Conservation (phyloP, 331 rosid genomes). For the Rosa hybrid region DNA sequence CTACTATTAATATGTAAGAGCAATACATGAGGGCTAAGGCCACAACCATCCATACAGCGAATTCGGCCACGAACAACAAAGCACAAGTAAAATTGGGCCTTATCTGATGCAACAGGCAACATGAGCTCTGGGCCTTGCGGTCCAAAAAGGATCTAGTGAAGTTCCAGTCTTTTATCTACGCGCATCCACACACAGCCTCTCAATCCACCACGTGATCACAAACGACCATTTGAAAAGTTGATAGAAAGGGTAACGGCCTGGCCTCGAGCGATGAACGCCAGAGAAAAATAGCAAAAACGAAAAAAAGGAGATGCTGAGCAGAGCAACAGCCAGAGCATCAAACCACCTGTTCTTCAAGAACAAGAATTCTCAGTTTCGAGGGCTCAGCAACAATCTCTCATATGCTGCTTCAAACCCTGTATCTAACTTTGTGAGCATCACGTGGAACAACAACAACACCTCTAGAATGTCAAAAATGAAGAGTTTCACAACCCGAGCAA, state of each 20-base stretch:
- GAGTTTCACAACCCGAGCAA: slow-evolving; percentile 56
- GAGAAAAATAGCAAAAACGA: neutral
- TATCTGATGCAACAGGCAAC: neutral
- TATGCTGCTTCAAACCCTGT: slow-evolving; percentile 24
- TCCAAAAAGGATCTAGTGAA: neutral
- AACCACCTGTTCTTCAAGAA: slow-evolving; percentile 27
- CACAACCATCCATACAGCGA: too few relatives aligned
- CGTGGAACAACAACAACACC: slow-evolving; percentile 33
- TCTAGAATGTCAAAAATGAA: slow-evolving; percentile 47
- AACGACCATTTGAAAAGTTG: slow-evolving; percentile 7
- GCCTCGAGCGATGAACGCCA: slow-evolving; percentile 23
- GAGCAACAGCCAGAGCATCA: slow-evolving; percentile 44
- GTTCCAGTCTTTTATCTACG: neutral
- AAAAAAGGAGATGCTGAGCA: slow-evolving; percentile 51
- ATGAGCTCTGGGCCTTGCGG: neutral
- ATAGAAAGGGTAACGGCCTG: slow-evolving; percentile 6
- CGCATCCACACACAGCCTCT: neutral
- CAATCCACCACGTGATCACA: slow-evolving; percentile 7
- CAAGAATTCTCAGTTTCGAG: slow-evolving; percentile 30
- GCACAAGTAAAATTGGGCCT: neutral
- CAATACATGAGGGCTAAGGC: too few relatives aligned
- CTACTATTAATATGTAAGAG: too few relatives aligned
- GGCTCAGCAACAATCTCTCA: slow-evolving; percentile 26
- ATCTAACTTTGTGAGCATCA: slow-evolving; percentile 29
- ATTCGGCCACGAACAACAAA: too few relatives aligned